These are phyloP conservation scores for Blastobotrys americana DNA, from an alignment of 805 yeast genomes.

Conservation along the genomic window DNA sequence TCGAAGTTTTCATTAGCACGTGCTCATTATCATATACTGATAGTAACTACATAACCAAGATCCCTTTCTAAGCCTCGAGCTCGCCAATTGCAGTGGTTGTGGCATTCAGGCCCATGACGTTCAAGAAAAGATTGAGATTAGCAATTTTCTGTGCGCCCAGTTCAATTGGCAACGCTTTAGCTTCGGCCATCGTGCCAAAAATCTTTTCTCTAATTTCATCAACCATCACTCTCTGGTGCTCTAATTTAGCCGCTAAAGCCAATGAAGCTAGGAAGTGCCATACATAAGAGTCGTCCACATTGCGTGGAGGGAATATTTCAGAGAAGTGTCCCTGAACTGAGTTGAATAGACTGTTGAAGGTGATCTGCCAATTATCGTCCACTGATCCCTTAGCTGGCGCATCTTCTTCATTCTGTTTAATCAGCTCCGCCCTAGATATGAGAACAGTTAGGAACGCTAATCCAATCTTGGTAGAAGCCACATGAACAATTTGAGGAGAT, in stretches of 20 bases:
- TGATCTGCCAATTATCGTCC: slow-evolving; percentile 64
- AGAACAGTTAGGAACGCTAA: slow-evolving; percentile 82
- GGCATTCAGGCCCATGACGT: slow-evolving; percentile 94
- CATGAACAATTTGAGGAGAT: slow-evolving; percentile 55
- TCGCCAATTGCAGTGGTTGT: slow-evolving; percentile 84
- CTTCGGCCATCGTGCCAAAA: slow-evolving; percentile 75
- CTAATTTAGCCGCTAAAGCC: slow-evolving; percentile 86
- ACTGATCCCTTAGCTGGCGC: slow-evolving; percentile 22
- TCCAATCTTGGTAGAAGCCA: slow-evolving; percentile 63
- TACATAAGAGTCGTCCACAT: slow-evolving; percentile 67
- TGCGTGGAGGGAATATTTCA: slow-evolving; percentile 68
- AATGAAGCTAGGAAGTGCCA: slow-evolving; percentile 97
- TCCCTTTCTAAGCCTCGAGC: slow-evolving; percentile 41
- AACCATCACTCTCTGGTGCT: slow-evolving; percentile 80
- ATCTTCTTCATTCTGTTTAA: slow-evolving; percentile 69
- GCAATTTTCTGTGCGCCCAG: slow-evolving; percentile 54
- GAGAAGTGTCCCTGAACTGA: slow-evolving; percentile 70
- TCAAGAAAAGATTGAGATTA: slow-evolving; percentile 84
- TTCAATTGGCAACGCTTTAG: slow-evolving; percentile 48
- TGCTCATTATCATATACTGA: no score
- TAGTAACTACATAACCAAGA: no score
- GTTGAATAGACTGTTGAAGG: slow-evolving; percentile 76
- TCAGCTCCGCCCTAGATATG: slow-evolving; percentile 84
- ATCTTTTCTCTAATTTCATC: slow-evolving; percentile 92
- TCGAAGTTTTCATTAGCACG: no score